Base-by-base conservation (phyloP, 2,329 filamentous ascomycete genomes). In the Aspergillus oerlinghausenensis region DNA sequence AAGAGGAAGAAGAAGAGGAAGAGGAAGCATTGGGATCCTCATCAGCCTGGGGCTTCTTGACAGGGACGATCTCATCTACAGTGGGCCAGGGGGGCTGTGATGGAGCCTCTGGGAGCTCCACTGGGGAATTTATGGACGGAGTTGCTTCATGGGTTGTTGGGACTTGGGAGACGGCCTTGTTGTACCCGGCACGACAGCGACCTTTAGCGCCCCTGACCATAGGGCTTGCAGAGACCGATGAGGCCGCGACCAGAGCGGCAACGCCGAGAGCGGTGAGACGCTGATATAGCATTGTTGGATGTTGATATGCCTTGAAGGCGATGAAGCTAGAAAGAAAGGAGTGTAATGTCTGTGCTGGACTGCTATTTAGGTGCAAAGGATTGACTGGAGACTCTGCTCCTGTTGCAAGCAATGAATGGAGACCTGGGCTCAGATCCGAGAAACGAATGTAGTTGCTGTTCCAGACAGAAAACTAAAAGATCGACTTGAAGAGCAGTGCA, bases 181-280 rank as follows among this genome's bases (percentile, higher is more conserved):
- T 64, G 51, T 70, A 70, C 29, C 67, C 67, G 29, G 63, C 60
- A 14, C 66, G 67, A 48, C 68, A 72, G 38, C 61, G 57, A 48
- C 53, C 55, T 14, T 60, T 52, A n/a, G 62, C 57, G 8, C 53
- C 56, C 17, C 48, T 49, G 29, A 51, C 43, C 4, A 70, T 40
- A 10, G 64, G 64, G 29, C 61, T 58, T 9, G 67, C 67, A 48
- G 67, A 68, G 35, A 65, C 67, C 11, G 65, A 60, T 17, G 64
- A 60, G 40, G 64, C 61, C 14, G 58, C 55, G 49, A 67, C 55
- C 40, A 71, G 25, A 51, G 68, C 63, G 55, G 64, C 65, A 40
- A 67, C 32, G 26, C 60, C 58, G 17, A 70, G 32, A 25, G 62
- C 67, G 42, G 60, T 57, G 10, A 70, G 45, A 29, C 50, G 54